Evolutionary conservation across 2,329 filamentous ascomycete genomes (phyloP), one percentile per base, ranked within the genome.

Genomic region (Phaeophleospora eucalypticola): DNA sequence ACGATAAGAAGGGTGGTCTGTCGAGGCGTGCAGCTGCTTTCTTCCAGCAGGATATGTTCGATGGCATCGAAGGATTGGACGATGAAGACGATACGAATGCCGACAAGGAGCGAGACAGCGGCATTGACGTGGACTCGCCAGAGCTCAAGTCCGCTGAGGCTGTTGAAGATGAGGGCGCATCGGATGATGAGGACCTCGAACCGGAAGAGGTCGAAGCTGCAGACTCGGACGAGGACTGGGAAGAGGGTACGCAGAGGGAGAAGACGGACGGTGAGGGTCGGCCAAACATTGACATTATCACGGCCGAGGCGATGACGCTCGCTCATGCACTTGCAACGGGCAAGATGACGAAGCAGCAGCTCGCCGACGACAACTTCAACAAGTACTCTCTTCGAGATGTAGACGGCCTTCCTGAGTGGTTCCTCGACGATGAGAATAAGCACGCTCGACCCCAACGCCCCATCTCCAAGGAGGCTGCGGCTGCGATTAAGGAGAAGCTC

Each of bases 301-400:
- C 93, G n/a, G 93, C 89, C 4, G 93, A 98, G 74, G 93, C 94
- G 54, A 98, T 98, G 93, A 94, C 91, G 0, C 78, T 98, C 14
- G 94, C 93, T 0, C 93, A 97, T 56, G 81, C 89, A 63, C 83
- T 98, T 49, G 93, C 90, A 3, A 89, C 86, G 0, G 91, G 91
- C 36, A 79, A 91, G 65, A 90, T 85, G 68, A 86, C 84, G 0
- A 85, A 81, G 37, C 70, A 85, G 45, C 88, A 96, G 58, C 73
- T 95, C 4, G 73, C 91, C 37, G 94, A 98, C 62, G 91, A 97
- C 52, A 84, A 83, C 34, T 98, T 93, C 78, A 96, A 95, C 75
- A 93, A 89, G 67, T 87, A 86, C 65, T 81, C 89, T 2, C 90
- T 95, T 74, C 88, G 90, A 42, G 91, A 97, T 65, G 79, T 82